These are phyloP conservation scores for Ustilago vetiveriae DNA, from an alignment of 1,284 basidiomycete species.

Conservation along the genomic window DNA sequence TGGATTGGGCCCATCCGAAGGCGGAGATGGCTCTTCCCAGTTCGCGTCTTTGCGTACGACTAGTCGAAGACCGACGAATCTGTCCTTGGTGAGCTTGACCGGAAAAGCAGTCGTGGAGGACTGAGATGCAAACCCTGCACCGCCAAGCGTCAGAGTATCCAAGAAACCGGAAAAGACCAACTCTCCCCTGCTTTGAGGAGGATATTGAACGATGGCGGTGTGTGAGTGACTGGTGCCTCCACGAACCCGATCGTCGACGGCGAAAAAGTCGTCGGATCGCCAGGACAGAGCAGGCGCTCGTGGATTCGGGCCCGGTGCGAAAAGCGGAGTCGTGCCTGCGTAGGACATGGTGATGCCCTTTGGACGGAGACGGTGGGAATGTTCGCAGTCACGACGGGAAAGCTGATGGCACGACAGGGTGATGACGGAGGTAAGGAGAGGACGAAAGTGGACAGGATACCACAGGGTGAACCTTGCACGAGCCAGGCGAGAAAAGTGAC, in stretches of 20 bases:
- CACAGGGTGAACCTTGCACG: not conserved
- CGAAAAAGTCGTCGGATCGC: slow-evolving; percentile 63
- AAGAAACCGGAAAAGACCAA: slow-evolving; percentile 55
- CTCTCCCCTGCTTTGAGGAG: slow-evolving; percentile 34
- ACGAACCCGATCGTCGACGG: slow-evolving; percentile 70
- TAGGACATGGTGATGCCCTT: slow-evolving; percentile 23
- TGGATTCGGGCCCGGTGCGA: slow-evolving; percentile 36
- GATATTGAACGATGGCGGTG: slow-evolving; percentile 60
- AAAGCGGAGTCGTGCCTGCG: slow-evolving; percentile 32
- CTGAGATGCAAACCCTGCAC: slow-evolving; percentile 71
- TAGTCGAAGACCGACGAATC: slow-evolving; percentile 37
- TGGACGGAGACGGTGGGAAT: not conserved
- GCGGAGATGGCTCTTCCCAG: slow-evolving; percentile 15
- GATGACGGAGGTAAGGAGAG: not conserved
- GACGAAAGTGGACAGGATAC: not conserved
- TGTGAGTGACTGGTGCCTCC: slow-evolving; percentile 69
- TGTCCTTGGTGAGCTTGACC: slow-evolving; percentile 22
- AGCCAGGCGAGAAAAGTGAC: not conserved
- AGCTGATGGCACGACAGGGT: no score
- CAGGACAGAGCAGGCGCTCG: slow-evolving; percentile 36
- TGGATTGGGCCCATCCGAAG: slow-evolving; percentile 9
- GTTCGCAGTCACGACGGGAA: no score
- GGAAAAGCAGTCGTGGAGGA: slow-evolving; percentile 56
- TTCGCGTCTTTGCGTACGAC: slow-evolving; percentile 28
- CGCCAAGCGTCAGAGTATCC: slow-evolving; percentile 70